Base-by-base conservation (phyloP, 495 filamentous ascomycete genomes). In the Lepidopterella palustris region DNA sequence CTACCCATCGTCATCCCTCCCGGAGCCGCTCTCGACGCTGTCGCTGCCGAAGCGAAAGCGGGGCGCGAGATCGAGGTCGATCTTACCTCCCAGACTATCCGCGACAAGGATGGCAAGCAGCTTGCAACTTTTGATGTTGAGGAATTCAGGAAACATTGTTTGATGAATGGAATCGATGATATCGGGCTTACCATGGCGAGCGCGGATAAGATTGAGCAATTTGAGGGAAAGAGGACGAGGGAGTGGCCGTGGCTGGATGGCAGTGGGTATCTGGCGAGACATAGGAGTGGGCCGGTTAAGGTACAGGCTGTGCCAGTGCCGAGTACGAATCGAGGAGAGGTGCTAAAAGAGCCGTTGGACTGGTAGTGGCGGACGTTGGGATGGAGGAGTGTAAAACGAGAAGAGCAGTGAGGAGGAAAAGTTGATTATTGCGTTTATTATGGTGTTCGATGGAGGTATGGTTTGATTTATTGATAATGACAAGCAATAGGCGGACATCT, bases 241-340 rank as follows among this genome's bases (percentile, higher is more conserved):
- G 83, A 88, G 56, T 95, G 90, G 32, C 92, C 93, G 18, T 98
- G 93, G 93, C 74, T 98, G 68, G 90, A 97, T 71, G 93, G 93
- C 23, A 84, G 76, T 53, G 90, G 81, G 9, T 98, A 96, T 74
- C 79, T 98, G 47, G 85, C 83, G 70, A 78, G 87, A 65, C 79
- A 77, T 70, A 81, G 82, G 13, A 77, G 78, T 57, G 80, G 84
- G 32, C 75, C 72, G 58, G 81, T 92, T 42, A 86, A 84, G 66
- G 82, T 87, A n/a, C 85, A 92, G 73, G 88, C 93, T 20, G 87
- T 80, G 23, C 84, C 88, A 18, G 87, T 97, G 27, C 91, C 92
- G 39, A 91, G 82, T 73, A 97, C 93, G 59, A 97, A 97, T 75
- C 78, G 89, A 15, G 93, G 93, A 0, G 86, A 95, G 66, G 85